A percentile compares a stretch with the other conserved stretches of the same genome.
phyloP scores from a whole-genome alignment of 1,284 basidiomycete species.

The Puccinia hordei region DNA sequence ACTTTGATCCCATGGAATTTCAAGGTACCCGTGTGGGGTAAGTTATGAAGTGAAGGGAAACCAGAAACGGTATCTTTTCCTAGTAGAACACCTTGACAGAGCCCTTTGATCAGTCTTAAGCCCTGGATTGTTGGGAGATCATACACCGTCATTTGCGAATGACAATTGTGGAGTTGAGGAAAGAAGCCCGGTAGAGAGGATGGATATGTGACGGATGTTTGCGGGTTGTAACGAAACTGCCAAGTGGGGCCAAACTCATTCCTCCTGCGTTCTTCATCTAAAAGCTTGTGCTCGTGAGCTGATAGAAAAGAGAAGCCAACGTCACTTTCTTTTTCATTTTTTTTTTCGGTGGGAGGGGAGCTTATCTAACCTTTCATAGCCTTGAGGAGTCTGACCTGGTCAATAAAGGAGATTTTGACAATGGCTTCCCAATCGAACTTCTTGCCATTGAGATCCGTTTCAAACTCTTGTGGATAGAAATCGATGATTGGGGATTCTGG shows the following conservation, averaged over 20 bases:
- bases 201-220: conserved; percentile 67
- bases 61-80: conserved; percentile 63
- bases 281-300: conserved; percentile 72
- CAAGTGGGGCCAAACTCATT: conserved; percentile 80
- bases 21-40: conserved; percentile 75
- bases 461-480: conserved; percentile 90
- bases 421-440: conserved; percentile 98
- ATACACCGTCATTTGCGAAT: conserved; percentile 76
- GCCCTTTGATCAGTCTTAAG: conserved; percentile 78
- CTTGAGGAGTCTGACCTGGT: conserved; percentile 74
- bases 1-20: conserved; percentile 89
- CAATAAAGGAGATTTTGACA: conserved; percentile 98
- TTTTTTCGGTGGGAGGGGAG: not conserved
- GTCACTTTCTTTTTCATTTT: not conserved
- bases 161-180: conserved; percentile 81
- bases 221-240: conserved; percentile 71
- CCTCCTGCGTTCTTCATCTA: conserved; percentile 73
- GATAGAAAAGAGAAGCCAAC: not conserved
- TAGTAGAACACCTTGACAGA: conserved; percentile 83
- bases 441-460: conserved; percentile 94
- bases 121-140: conserved; percentile 76
- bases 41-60: conserved; percentile 73
- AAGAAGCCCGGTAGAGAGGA: conserved; percentile 93
- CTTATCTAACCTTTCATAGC: conserved; percentile 68
- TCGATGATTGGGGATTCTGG: conserved; percentile 84